These are phyloP conservation scores for Pogostemon cablin DNA, from an alignment of 257 asterid species.

Conservation along the genomic window DNA sequence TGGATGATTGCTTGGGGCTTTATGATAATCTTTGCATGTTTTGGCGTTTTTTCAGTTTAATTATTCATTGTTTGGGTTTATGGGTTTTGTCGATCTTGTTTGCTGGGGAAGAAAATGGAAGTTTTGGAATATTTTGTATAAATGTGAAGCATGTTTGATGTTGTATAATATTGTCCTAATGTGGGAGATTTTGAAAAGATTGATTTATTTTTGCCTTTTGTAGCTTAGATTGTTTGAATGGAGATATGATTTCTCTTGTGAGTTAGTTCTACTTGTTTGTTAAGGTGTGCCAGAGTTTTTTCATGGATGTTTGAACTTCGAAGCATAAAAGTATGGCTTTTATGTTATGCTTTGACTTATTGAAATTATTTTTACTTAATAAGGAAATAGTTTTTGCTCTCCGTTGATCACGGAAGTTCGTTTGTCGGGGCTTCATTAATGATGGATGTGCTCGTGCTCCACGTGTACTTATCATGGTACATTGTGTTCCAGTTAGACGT, in stretches of 20 bases:
- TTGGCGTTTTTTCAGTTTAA: constrained; percentile 9
- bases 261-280: constrained; percentile 18
- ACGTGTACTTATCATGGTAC: constrained; percentile 6
- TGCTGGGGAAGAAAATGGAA: constrained; percentile 22
- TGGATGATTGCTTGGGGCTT: constrained; percentile 31
- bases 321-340: neutral
- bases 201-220: neutral
- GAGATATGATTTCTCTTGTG: neutral
- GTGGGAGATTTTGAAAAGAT: constrained; percentile 21
- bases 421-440: neutral
- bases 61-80: constrained; percentile 15
- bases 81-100: constrained; percentile 30
- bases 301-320: neutral
- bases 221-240: constrained; percentile 8
- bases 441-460: constrained; percentile 8
- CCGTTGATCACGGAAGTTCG: neutral
- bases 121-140: neutral
- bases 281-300: constrained; percentile 12
- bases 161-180: constrained; percentile 10
- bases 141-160: constrained; percentile 11
- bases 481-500: constrained; percentile 12
- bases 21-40: constrained; percentile 30
- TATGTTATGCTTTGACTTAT: constrained; percentile 1
- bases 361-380: constrained; percentile 3
- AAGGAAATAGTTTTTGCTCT: constrained; percentile 5